Base-by-base conservation (phyloP, 768 basidiomycete species). In the Myochromella boudieri region DNA sequence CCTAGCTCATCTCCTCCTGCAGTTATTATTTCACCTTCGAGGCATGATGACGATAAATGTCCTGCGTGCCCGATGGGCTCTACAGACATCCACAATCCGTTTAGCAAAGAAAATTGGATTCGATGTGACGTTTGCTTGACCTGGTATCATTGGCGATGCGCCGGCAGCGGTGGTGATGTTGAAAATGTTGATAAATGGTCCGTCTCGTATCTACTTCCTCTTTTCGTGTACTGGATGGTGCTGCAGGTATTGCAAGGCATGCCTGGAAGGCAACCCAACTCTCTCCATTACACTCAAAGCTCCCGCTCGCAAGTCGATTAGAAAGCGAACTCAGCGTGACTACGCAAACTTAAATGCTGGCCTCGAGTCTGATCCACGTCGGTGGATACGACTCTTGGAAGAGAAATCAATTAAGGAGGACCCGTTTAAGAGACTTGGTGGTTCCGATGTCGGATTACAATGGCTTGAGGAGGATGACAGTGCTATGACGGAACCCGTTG, bases 61-160 rank as follows among this genome's bases (percentile, higher is more conserved):
- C 82, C 82, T 10, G 76, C 80, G 9, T 84, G 82, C 60, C 70
- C 71, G 38, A 62, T 63, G 36, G 60, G 67, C 29, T 52, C 63
- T 8, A 59, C 61, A 42, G 44, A 64, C 14, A 56, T 66, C 24
- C 61, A 61, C 20, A 60, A 59, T 42, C 57, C 68, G 3, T 71
- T 67, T 42, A 77, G 36, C 41, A 84, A 85, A 61, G 87, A 89
- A 53, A 81, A 71, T 57, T 94, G 91, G 91, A 82, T 93, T 46
- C 69, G 82, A 52, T 94, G 91, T 61, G 90, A 91, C 57, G 76
- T 77, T 17, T 91, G 87, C 71, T 85, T 84, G 65, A 77, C 70
- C 24, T 91, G 88, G 89, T 91, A 82, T 61, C 88, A 91, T 60
- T 92, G 88, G 87, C 71, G 78, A 48, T 91, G 89, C 65, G 85